Conservation (phyloP, 208 protist species). For the Leishmania arabica region DNA sequence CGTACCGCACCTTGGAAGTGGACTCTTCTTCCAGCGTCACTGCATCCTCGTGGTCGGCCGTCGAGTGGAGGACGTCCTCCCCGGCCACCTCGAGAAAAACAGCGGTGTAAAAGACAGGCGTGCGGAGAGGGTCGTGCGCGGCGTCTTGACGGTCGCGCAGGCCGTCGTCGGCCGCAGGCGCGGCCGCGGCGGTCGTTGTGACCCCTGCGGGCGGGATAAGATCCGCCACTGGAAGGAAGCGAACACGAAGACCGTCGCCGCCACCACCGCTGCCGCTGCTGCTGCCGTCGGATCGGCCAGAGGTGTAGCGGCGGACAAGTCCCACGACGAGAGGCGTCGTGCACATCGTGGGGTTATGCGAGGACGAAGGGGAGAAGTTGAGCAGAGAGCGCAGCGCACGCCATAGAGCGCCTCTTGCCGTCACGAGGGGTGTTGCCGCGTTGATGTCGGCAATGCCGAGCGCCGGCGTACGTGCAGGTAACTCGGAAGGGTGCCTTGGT, state of each 20-base stretch:
- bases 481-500: background rate
- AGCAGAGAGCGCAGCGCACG: constrained; percentile 24
- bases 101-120: constrained; percentile 18
- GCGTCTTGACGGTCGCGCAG: background rate
- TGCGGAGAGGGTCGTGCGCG: background rate
- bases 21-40: constrained; percentile 19
- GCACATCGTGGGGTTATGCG: constrained; percentile 22
- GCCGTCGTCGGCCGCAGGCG: background rate
- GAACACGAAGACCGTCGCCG: constrained; percentile 23
- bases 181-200: background rate
- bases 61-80: constrained; percentile 13
- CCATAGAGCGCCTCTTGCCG: background rate
- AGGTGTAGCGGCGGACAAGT: constrained; percentile 33
- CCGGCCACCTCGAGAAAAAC: constrained; percentile 27
- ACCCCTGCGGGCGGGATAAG: background rate
- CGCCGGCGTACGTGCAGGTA: background rate
- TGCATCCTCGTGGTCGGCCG: constrained; percentile 7
- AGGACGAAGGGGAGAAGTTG: constrained; percentile 16
- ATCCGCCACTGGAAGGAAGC: constrained; percentile 31
- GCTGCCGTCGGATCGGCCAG: background rate
- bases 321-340: constrained; percentile 39
- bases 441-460: background rate
- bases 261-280: background rate
- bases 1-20: constrained; percentile 14
- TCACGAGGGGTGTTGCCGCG: background rate